These are phyloP conservation scores for Talaromyces borbonicus DNA, from an alignment of 495 filamentous ascomycete species.

Conservation along the genomic window DNA sequence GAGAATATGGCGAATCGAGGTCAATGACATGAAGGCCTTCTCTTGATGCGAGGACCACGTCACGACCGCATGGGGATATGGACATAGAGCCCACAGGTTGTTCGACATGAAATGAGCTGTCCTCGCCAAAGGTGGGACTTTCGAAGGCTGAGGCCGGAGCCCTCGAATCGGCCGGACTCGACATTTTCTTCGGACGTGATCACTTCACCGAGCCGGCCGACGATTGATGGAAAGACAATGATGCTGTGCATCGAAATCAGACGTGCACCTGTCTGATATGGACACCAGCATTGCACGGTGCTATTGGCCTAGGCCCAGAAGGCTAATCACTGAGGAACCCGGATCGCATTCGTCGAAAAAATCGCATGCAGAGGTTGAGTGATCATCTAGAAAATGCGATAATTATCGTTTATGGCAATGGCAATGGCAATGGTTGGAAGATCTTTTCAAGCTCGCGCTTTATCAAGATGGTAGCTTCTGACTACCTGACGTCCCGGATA, in stretches of 20 bases:
- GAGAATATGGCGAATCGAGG: conserved; percentile 81
- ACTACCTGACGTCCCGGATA: too few relatives aligned
- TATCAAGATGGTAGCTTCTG: too few relatives aligned
- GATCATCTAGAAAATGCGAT: too few relatives aligned
- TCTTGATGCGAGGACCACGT: conserved; percentile 82
- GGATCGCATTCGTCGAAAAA: too few relatives aligned
- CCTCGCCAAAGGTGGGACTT: conserved; percentile 77
- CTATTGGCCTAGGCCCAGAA: too few relatives aligned
- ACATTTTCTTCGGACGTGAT: conserved; percentile 16
- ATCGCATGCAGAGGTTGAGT: too few relatives aligned
- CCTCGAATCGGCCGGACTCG: conserved; percentile 29
- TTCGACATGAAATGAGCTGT: conserved; percentile 75
- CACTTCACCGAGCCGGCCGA: background rate
- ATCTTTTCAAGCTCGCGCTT: too few relatives aligned
- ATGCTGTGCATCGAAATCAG: background rate
- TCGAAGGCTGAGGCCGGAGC: conserved; percentile 59
- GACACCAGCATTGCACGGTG: background rate
- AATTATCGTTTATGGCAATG: too few relatives aligned
- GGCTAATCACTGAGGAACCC: too few relatives aligned
- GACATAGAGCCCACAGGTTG: conserved; percentile 67
- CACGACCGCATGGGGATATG: conserved; percentile 86
- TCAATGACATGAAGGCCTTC: conserved; percentile 89
- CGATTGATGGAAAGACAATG: background rate
- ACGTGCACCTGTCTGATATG: background rate
- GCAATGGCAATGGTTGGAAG: too few relatives aligned